Evolutionary conservation across 1,284 basidiomycete species (phyloP), one percentile per base, ranked within the genome.

Genomic region (Wallemia hederae): DNA sequence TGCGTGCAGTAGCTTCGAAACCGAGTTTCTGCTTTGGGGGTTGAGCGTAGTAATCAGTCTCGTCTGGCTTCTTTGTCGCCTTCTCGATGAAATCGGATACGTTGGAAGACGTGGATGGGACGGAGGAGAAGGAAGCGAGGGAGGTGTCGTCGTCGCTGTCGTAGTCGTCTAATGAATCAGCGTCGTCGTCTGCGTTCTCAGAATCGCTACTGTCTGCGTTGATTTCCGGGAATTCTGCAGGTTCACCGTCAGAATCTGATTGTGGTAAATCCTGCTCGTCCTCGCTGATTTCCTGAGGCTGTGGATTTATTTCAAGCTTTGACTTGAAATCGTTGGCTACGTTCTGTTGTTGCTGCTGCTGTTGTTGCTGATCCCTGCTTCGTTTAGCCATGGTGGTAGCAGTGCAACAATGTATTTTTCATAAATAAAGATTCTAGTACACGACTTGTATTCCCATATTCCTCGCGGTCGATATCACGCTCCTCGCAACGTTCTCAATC

Each of bases 391-490:
- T 11, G 11, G 19, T 49, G 39, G 14, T n/a, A n/a, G n/a, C n/a
- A n/a, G n/a, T n/a, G n/a, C n/a, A n/a, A n/a, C n/a, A n/a, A n/a
- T n/a, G n/a, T n/a, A n/a, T n/a, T n/a, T 63, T 63, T 61, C 62
- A 63, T 61, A 61, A 63, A 60, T 63, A 63, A 60, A 58, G 58
- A 59, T 62, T 60, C 62, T 67, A 92, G 67, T 85, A 82, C 62
- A 94, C 82, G 61, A 94, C 85, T 68, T 83, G 79, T 59, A 96
- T 75, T 34, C 91, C 91, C 67, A 92, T 72, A 63, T 80, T 85
- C 73, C 75, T 80, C 62, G 88, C 88, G 65, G 82, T 85, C 61
- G 85, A 89, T 65, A 91, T 73, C 63, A 96, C 75, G 68, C 83
- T 85, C 69, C 80, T 81, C n/a, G 86, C 83, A 58, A 96, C 82